Conservation (phyloP, 2,329 filamentous ascomycete species). For the Apiospora hydei region DNA sequence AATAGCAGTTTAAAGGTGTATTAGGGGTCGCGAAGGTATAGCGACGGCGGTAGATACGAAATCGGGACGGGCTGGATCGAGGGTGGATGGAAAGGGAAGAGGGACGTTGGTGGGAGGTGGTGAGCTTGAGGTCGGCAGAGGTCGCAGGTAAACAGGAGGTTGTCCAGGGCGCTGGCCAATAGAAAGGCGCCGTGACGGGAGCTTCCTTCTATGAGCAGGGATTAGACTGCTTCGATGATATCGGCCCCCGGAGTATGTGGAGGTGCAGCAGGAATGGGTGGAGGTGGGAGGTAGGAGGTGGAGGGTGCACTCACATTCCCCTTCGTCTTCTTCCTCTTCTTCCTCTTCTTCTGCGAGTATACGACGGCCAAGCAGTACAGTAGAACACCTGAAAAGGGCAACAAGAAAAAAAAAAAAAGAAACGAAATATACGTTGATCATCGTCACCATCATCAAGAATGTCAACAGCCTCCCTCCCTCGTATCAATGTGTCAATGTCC, state of each 20-base stretch:
- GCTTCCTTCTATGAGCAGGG: slow-evolving; percentile 32
- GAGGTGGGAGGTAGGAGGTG: not conserved
- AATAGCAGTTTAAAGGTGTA: slow-evolving; percentile 24
- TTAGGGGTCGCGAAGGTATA: slow-evolving; percentile 30
- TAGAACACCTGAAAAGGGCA: no score
- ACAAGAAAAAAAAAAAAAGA: not conserved
- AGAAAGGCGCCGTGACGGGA: slow-evolving; percentile 33
- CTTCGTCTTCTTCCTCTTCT: not conserved
- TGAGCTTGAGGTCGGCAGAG: slow-evolving; percentile 37
- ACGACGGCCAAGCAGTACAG: no score
- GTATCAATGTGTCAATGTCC: not conserved
- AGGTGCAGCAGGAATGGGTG: not conserved
- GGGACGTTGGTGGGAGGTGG: slow-evolving; percentile 31
- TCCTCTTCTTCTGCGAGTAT: not conserved
- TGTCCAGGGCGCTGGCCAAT: slow-evolving; percentile 37
- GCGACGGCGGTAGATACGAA: slow-evolving; percentile 31
- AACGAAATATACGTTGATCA: not conserved
- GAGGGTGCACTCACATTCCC: not conserved
- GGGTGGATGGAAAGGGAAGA: slow-evolving; percentile 32
- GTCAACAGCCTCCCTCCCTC: not conserved
- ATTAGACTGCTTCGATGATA: slow-evolving; percentile 22
- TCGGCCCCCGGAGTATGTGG: slow-evolving; percentile 19
- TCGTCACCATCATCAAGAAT: not conserved
- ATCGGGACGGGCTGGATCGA: slow-evolving; percentile 27
- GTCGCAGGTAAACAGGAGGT: slow-evolving; percentile 41